Percentiles rank a stretch among this genome's conserved stretches.
Evolutionary conservation across 2,329 filamentous ascomycete species (phyloP).

Genomic region (Penicillium psychrosexuale): DNA sequence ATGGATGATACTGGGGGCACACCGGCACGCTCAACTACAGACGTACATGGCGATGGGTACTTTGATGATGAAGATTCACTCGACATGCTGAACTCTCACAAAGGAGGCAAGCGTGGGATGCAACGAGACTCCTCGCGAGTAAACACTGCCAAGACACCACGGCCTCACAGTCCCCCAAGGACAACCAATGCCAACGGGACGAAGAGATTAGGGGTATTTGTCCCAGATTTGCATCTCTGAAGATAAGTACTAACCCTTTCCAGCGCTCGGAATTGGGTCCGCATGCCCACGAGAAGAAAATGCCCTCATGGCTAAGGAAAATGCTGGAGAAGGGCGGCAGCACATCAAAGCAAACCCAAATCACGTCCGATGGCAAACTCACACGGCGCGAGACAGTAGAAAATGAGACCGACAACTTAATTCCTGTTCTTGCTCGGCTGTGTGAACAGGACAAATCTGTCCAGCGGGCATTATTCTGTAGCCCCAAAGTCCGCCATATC

Average conservation of each 20-base stretch:
- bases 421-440: conserved; percentile 61
- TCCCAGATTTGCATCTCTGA: not conserved
- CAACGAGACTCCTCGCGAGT: conserved; percentile 13
- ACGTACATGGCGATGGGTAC: not conserved
- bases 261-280: conserved; percentile 64
- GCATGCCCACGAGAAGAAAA: conserved; percentile 68
- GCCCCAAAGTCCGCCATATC: conserved; percentile 71
- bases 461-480: conserved; percentile 73
- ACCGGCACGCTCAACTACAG: conserved; percentile 1
- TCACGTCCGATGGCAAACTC: conserved; percentile 45
- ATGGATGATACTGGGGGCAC: conserved; percentile 37
- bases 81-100: not conserved
- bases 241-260: conserved; percentile 16
- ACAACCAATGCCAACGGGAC: conserved; percentile 16
- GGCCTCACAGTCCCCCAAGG: conserved; percentile 15
- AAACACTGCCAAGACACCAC: conserved; percentile 14
- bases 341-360: conserved; percentile 52
- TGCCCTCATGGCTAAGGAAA: conserved; percentile 66
- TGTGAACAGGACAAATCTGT: conserved; percentile 64
- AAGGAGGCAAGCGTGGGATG: conserved; percentile 15
- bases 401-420: conserved; percentile 53
- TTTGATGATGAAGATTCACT: conserved; percentile 13
- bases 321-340: conserved; percentile 61
- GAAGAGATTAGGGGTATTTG: conserved; percentile 33
- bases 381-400: conserved; percentile 43